Evolutionary conservation across 2,329 filamentous ascomycete genomes (phyloP).

Genomic region (Phialophora chinensis): DNA sequence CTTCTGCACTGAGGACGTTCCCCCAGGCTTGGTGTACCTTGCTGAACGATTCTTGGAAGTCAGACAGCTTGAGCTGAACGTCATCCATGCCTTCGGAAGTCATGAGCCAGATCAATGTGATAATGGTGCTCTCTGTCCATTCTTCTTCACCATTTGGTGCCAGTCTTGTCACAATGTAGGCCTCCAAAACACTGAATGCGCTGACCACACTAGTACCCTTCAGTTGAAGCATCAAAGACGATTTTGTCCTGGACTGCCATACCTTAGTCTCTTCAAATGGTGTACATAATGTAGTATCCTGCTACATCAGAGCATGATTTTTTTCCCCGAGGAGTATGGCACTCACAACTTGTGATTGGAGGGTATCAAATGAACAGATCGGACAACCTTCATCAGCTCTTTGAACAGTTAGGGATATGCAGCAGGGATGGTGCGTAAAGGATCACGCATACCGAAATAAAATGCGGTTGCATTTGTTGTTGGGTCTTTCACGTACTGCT

Average conservation of each 20-base stretch:
- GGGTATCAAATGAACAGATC: slow-evolving; percentile 64
- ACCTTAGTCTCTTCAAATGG: slow-evolving; percentile 64
- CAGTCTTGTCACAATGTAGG: slow-evolving; percentile 67
- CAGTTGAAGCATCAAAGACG: slow-evolving; percentile 38
- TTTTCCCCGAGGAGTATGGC: neutral
- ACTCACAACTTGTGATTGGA: slow-evolving; percentile 65
- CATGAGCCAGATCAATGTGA: slow-evolving; percentile 71
- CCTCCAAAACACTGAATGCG: slow-evolving; percentile 61
- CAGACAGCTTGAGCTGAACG: neutral
- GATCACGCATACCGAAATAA: slow-evolving; percentile 44
- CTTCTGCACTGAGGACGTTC: slow-evolving; percentile 61
- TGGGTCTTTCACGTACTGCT: slow-evolving; percentile 59
- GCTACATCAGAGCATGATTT: neutral
- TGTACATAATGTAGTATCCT: slow-evolving; percentile 70
- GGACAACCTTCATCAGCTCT: slow-evolving; percentile 65
- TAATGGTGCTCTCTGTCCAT: slow-evolving; percentile 72
- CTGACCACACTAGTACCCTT: slow-evolving; percentile 43
- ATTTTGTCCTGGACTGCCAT: slow-evolving; percentile 51
- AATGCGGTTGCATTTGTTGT: slow-evolving; percentile 49
- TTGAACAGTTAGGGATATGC: slow-evolving; percentile 45
- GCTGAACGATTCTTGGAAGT: slow-evolving; percentile 53
- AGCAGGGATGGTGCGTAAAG: slow-evolving; percentile 29
- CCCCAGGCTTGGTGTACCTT: slow-evolving; percentile 54
- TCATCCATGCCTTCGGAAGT: slow-evolving; percentile 1
- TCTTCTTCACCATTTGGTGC: slow-evolving; percentile 55